Evolutionary conservation across 305 asterid genomes (phyloP).

Genomic region (Fraxinus sp.): DNA sequence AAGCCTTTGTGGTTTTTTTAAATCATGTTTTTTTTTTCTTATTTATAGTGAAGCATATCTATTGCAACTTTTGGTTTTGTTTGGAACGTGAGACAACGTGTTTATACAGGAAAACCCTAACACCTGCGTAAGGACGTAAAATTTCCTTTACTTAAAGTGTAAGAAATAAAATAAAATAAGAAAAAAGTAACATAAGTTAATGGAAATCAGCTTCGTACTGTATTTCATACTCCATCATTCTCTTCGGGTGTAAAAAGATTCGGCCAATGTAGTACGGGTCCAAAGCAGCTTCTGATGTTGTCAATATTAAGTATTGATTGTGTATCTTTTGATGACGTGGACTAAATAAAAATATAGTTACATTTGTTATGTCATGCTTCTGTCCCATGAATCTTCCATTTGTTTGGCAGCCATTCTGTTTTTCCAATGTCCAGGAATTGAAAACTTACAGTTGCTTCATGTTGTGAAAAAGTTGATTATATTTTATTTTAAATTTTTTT

Average conservation of each 20-base stretch:
- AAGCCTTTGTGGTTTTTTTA: neutral
- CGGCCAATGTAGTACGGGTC: neutral
- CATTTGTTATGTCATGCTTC: neutral
- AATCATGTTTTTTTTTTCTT: neutral
- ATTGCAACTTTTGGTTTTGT: neutral
- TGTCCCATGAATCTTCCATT: neutral
- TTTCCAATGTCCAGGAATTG: neutral
- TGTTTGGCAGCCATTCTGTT: neutral
- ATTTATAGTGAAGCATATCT: neutral
- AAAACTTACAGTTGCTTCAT: neutral
- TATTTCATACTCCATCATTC: neutral
- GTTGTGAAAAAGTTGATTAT: neutral
- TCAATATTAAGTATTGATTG: neutral
- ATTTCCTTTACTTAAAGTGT: neutral
- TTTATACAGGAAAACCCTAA: neutral
- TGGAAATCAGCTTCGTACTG: neutral
- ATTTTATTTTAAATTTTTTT: neutral
- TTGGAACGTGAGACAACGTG: neutral
- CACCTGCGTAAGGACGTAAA: neutral
- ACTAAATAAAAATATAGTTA: neutral
- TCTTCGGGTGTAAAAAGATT: neutral
- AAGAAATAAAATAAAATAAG: neutral
- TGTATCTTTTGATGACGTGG: neutral
- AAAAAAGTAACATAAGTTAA: neutral
- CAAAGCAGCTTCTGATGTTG: neutral